Evolutionary conservation across 169 alveolate species (phyloP), one percentile per base, ranked within the genome.

Genomic region (Plasmodium malariae): DNA sequence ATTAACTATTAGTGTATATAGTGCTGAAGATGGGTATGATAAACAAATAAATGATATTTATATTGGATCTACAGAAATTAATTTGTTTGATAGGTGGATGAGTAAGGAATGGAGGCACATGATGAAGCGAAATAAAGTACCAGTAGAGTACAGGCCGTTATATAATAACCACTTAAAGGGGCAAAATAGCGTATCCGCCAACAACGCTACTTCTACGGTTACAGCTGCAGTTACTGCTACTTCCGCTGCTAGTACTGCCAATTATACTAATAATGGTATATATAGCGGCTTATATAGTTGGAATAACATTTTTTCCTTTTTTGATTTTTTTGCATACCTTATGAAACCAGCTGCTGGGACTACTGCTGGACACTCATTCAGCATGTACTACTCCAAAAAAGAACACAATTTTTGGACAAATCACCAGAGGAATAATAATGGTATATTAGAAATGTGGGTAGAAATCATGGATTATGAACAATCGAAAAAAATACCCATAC

Each of bases 21-120:
- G 93, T 45, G 94, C 92, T 17, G 93, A 88, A 34, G 93, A 88
- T 69, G 74, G 70, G 19, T 71, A 80, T 63, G 80, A 88, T 60
- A 96, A 95, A 72, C 92, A 85, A 68, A 72, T 88, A 49, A 93
- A 72, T 37, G 98, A 97, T 80, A 57, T 85, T 37, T 85, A 92
- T 85, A 87, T 96, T n/a, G 98, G 97, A 11, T 92, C 96, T 21
- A 97, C 98, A n/a, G 93, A 88, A 34, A 91, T 97, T 55, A 97
- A 97, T 92, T 88, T 97, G 74, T 97, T 95, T 74, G 96, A 96
- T 88, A 83, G 98, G 51, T 96, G 98, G 98, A 95, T 94, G 83
- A 94, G 97, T 55, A 93, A 92, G 17, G 94, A 93, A 43, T 97
- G 98, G 98, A 97, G 95, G 89, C 93, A 92, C 63, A 93, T 96